Base-by-base conservation (phyloP, 345 rosid genomes). In the Dipteronia dyeriana region DNA sequence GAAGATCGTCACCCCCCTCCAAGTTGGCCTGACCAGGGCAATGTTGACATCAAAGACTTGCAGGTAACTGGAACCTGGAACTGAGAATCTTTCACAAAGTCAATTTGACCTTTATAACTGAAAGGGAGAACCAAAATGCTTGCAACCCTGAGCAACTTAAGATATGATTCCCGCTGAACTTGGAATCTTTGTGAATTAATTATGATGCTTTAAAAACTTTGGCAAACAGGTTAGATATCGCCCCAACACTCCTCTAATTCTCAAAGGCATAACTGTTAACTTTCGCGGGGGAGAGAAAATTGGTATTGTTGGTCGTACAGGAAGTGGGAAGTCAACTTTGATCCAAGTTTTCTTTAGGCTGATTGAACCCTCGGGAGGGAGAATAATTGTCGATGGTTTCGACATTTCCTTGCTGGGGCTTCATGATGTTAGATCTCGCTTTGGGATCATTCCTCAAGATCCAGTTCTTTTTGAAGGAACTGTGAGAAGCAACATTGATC, bases 401-500 rank as follows among this genome's bases (percentile, higher is more conserved):
- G 91, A 95, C 79, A 90, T 93, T 56, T 79, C 86, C 74, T 63
- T 72, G 77, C 73, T 93, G 4, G 98, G 98, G 25, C 90, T 95
- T 13, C 98, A 91, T 51, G 91, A 95, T 86, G 93, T 95, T 39
- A 85, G 98, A 79, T 91, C 98, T 75, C 86, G 98, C n/a, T 90
- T 95, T 41, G 95, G 98, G 29, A 95, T 93, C 87, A 95, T 95
- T 70, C 98, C 98, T 16, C 99, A 95, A 83, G 99, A 95, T 31
- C 99, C 98, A 23, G 96, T 93, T 49, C 93, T 95, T 43, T 95
- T 95, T 51, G 98, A 95, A 86, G 98, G 98, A 76, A 92, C 98
- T 0, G 94, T 95, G 23, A 88, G 99, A 78, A 93, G 94, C 86
- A 93, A 95, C 85, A 80, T 95, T 39, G 98, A 95, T 81, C 99